Evolutionary conservation across 768 basidiomycete genomes (phyloP).

Genomic region (Amanita rubescens): DNA sequence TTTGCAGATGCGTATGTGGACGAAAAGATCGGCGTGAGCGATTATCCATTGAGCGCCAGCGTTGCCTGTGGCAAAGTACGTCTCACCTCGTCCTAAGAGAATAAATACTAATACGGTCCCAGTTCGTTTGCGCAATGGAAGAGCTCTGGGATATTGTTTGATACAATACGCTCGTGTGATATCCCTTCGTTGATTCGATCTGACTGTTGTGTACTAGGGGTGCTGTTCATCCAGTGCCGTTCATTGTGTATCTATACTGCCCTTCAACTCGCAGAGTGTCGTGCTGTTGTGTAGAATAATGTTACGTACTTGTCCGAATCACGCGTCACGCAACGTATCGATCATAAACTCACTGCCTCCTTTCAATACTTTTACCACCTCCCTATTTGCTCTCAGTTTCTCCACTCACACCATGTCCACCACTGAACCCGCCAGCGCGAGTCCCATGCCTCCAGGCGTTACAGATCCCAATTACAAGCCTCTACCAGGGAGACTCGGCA

Average conservation of each 20-base stretch:
- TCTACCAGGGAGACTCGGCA: slow-evolving; percentile 66
- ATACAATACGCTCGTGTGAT: too few relatives aligned
- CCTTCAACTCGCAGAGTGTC: slow-evolving; percentile 34
- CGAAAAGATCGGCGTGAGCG: slow-evolving; percentile 93
- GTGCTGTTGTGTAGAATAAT: neutral
- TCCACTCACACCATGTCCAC: slow-evolving; percentile 2
- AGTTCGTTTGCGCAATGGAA: slow-evolving; percentile 91
- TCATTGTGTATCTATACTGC: slow-evolving; percentile 21
- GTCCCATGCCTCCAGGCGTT: slow-evolving; percentile 48
- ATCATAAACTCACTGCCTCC: too few relatives aligned
- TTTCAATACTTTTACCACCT: neutral
- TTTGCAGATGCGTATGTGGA: slow-evolving; percentile 95
- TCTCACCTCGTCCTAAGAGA: neutral
- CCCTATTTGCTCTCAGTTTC: neutral
- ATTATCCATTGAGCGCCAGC: slow-evolving; percentile 86
- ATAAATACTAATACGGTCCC: neutral
- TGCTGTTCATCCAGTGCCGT: slow-evolving; percentile 3
- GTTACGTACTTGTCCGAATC: too few relatives aligned
- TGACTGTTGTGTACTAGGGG: neutral
- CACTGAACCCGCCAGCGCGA: slow-evolving; percentile 38
- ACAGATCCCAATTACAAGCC: slow-evolving; percentile 61
- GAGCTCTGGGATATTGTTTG: slow-evolving; percentile 92
- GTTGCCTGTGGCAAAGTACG: slow-evolving; percentile 96
- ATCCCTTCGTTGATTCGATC: slow-evolving; percentile 7
- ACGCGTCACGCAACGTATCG: too few relatives aligned